Evolutionary conservation across 495 filamentous ascomycete species (phyloP), one percentile per base, ranked within the genome.

Genomic region (Amniculicola lignicola): DNA sequence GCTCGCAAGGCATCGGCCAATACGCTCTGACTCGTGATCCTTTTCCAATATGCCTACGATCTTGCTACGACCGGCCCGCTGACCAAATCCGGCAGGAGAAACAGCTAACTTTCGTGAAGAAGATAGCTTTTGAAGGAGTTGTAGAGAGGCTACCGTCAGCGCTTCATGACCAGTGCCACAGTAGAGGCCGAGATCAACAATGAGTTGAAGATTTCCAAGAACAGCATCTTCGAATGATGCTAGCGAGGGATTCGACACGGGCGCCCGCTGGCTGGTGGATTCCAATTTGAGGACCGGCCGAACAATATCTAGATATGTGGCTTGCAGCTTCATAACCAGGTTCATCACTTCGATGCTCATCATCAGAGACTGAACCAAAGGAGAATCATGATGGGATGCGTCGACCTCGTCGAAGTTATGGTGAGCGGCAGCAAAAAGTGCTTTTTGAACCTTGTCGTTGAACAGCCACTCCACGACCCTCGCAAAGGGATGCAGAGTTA

Each of bases 391-490:
- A 6, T 81, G 69, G 10, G 87, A 78, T 41, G 77, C 79, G 41
- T 82, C 75, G 37, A 97, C 75, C 44, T 85, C 81, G 9, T 72
- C 69, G 16, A 85, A 67, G 62, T 93, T 79, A 65, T 91, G 82
- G 48, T 88, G 82, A 31, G 90, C 81, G 11, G 83, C 81, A 44
- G 82, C 76, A 65, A 96, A 90, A 12, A 99, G 69, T 18, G 83
- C 81, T 57, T 78, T 78, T 49, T 95, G 78, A 21, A 95, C 89
- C 57, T 88, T 89, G 59, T 93, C 88, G 62, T 95, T 95, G 67
- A 95, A 96, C 68, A 97, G 78, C 88, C 94, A 97, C 68, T 97
- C 94, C 82, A 95, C 93, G 19, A 90, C 87, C 31, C 93, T 82
- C 16, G 87, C 82, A 62, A 96, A 96, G 7, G 93, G 90, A 71